Evolutionary conservation across 352 stramenopile species (phyloP).

Genomic region (Phytophthora fragariaefolia): DNA sequence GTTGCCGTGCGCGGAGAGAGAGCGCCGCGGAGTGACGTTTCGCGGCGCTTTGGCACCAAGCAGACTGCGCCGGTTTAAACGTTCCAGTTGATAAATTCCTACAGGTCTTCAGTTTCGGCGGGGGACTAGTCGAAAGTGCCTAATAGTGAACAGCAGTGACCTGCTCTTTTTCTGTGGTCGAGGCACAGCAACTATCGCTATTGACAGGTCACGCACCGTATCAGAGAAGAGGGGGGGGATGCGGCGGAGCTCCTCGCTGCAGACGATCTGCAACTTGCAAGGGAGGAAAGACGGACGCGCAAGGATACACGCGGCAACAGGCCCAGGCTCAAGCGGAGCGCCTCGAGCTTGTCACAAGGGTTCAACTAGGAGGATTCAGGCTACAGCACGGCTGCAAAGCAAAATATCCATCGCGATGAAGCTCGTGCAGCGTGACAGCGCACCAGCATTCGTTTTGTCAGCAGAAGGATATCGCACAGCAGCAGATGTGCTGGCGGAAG

Average conservation of each 20-base stretch:
- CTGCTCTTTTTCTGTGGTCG: slow-evolving; percentile 1
- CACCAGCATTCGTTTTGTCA: not conserved
- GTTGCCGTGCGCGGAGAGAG: not conserved
- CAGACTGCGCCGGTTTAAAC: not conserved
- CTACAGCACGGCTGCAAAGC: not conserved
- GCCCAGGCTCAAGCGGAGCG: not conserved
- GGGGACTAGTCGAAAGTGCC: not conserved
- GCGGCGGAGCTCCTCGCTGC: slow-evolving; percentile 17
- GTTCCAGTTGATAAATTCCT: not conserved
- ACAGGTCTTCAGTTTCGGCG: not conserved
- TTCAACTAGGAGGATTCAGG: slow-evolving; percentile 6
- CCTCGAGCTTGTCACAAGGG: slow-evolving; percentile 3
- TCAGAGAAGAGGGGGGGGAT: not conserved
- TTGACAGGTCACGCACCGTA: no score
- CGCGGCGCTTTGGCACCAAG: not conserved
- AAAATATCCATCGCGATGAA: not conserved
- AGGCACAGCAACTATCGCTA: not conserved
- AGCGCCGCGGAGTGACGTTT: not conserved
- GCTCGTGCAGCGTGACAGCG: not conserved
- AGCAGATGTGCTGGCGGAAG: slow-evolving; percentile 1
- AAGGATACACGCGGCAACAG: slow-evolving; percentile 27
- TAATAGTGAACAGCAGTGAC: no score
- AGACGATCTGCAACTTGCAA: slow-evolving; percentile 26
- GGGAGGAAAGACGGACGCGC: slow-evolving; percentile 31
- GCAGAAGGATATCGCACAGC: no score